phyloP scores from a whole-genome alignment of 495 filamentous ascomycete genomes.

The Geopyxis carbonaria region DNA sequence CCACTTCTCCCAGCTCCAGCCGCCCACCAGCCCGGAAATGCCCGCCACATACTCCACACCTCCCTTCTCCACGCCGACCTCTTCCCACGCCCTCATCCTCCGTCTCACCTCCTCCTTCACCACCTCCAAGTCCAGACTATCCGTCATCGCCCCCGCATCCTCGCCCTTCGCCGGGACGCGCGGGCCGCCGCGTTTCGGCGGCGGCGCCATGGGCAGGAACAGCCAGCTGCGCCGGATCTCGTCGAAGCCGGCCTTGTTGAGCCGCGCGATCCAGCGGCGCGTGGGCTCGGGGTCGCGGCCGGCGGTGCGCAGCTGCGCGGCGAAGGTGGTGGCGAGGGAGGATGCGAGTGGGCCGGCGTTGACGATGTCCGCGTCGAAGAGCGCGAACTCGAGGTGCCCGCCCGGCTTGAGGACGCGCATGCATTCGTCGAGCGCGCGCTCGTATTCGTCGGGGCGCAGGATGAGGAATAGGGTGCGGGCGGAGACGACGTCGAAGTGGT shows the following conservation, averaged over 20 bases:
- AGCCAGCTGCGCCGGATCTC: slow-evolving; percentile 76
- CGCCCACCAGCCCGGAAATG: slow-evolving; percentile 64
- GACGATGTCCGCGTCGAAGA: slow-evolving; percentile 77
- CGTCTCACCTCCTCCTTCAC: slow-evolving; percentile 26
- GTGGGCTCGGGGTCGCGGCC: slow-evolving; percentile 80
- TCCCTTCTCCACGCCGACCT: slow-evolving; percentile 38
- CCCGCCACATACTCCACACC: slow-evolving; percentile 55
- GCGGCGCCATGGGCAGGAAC: slow-evolving; percentile 61
- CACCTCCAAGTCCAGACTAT: slow-evolving; percentile 28
- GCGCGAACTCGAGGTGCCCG: slow-evolving; percentile 74
- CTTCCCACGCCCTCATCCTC: slow-evolving; percentile 25
- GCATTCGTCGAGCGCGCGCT: slow-evolving; percentile 67
- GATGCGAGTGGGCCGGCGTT: slow-evolving; percentile 60
- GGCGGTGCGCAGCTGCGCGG: slow-evolving; percentile 65
- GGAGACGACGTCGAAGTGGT: slow-evolving; percentile 83
- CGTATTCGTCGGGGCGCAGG: slow-evolving; percentile 78
- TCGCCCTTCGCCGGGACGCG: slow-evolving; percentile 34
- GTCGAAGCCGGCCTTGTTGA: slow-evolving; percentile 57
- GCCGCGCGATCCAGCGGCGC: slow-evolving; percentile 53
- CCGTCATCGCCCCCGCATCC: slow-evolving; percentile 22
- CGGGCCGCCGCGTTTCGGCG: slow-evolving; percentile 37
- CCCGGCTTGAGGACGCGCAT: slow-evolving; percentile 82
- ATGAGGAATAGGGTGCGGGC: slow-evolving; percentile 72
- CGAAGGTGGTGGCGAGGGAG: slow-evolving; percentile 75
- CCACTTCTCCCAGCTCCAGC: slow-evolving; percentile 96